Evolutionary conservation across 441 rosid genomes (phyloP), one percentile per base, ranked within the genome.

Genomic region (Erodium moschatum): DNA sequence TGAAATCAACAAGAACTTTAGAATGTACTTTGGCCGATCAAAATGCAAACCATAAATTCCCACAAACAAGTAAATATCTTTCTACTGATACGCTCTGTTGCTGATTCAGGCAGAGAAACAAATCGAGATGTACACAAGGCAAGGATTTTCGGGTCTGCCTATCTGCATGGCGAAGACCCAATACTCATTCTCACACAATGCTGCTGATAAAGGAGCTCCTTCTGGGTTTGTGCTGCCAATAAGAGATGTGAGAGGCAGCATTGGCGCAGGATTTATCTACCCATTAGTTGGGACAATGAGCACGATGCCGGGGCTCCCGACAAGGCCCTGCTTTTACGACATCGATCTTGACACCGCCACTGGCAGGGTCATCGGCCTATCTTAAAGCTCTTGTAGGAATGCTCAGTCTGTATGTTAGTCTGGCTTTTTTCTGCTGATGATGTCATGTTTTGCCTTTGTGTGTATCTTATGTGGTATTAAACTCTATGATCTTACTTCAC

Each of bases 91-190:
- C 29, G 12, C 4, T 56, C 27, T 42, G 29, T 10, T 50, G 69
- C 73, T 16, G 38, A 20, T 73, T 10, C 84, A 90, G 98, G 98
- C 98, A 6, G 94, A 87, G 85, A 93, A 85, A 69, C 94, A 93
- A 80, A 90, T 93, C 69, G 90, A 90, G 87, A 86, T 93, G 90
- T 93, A 91, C 81, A 88, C 80, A 72, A 75, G 40, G 66, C 98
- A 91, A 78, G 95, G 98, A 13, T 93, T 93, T 79, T 83, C 89
- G 3, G 84, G 76, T 67, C 86, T 91, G 54, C 98, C 98, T 31
- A 88, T 93, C 75, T 91, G 95, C 80, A 91, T 93, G 98, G 95
- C 98, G 0, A 93, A 91, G 76, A 91, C 97, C 12, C 98, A 93
- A 71, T 91, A 93, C 69, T 93, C 98, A 6, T 93, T 91, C 72